Conservation (phyloP, 257 asterid genomes). For the Forsythia suspensa region DNA sequence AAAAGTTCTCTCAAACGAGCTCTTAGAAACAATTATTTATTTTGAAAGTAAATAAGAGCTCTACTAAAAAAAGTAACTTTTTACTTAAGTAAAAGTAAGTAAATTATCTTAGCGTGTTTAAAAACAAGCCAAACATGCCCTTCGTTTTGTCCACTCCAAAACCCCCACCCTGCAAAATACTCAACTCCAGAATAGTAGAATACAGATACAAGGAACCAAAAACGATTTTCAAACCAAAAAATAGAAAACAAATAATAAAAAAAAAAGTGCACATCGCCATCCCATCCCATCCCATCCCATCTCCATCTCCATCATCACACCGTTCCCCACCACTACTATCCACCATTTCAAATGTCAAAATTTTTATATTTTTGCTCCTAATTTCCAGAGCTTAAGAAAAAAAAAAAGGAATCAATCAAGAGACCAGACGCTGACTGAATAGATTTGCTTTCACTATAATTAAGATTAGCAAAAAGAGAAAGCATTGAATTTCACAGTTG, state of each 20-base stretch:
- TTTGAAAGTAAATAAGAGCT: too few relatives aligned
- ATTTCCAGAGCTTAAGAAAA: background rate
- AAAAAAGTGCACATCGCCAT: conserved; percentile 2
- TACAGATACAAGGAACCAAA: background rate
- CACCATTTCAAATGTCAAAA: conserved; percentile 17
- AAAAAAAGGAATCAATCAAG: conserved; percentile 1
- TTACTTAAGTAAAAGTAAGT: too few relatives aligned
- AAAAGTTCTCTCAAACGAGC: too few relatives aligned
- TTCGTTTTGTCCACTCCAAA: background rate
- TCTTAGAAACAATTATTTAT: too few relatives aligned
- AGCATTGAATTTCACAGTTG: conserved; percentile 8
- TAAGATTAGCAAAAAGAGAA: background rate
- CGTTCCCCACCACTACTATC: conserved; percentile 32
- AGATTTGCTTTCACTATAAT: conserved; percentile 1
- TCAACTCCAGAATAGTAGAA: background rate
- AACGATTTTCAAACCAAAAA: background rate
- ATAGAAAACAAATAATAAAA: background rate
- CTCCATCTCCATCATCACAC: conserved; percentile 19
- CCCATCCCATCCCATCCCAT: background rate
- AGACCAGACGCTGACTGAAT: conserved; percentile 25
- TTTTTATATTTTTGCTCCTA: background rate
- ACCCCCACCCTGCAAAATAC: background rate
- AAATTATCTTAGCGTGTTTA: too few relatives aligned
- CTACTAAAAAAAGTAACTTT: too few relatives aligned
- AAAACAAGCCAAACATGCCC: background rate